These are phyloP conservation scores for Xylaria scruposa DNA, from an alignment of 495 filamentous ascomycete genomes.

Conservation along the genomic window DNA sequence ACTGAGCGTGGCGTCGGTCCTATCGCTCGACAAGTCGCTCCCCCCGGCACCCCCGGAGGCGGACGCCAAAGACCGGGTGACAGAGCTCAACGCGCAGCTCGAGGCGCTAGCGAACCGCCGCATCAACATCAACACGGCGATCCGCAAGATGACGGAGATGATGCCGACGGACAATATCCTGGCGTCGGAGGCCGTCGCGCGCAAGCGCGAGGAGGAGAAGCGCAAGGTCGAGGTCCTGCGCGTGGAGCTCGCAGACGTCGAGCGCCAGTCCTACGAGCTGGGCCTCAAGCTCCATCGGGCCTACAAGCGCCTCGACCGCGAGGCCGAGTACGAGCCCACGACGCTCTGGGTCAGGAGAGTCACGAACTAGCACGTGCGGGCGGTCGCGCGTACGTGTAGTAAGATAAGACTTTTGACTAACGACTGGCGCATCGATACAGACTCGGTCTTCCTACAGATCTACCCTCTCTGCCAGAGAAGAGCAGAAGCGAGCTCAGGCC, in stretches of 20 bases:
- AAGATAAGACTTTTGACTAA: background rate
- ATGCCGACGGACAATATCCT: constrained; percentile 61
- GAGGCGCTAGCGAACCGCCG: constrained; percentile 69
- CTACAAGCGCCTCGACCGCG: constrained; percentile 74
- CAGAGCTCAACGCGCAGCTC: constrained; percentile 69
- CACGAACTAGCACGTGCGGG: constrained; percentile 41
- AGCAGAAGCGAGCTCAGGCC: background rate
- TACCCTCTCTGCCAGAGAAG: background rate
- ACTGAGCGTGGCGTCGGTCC: constrained; percentile 22
- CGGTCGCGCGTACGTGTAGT: background rate
- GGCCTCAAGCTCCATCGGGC: constrained; percentile 83
- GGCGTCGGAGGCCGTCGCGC: constrained; percentile 50
- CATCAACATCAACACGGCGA: constrained; percentile 72
- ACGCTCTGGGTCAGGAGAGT: constrained; percentile 83
- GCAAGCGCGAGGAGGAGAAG: constrained; percentile 70
- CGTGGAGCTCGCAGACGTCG: constrained; percentile 77
- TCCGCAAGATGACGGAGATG: constrained; percentile 73
- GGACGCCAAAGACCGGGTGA: constrained; percentile 64
- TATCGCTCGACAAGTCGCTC: constrained; percentile 61
- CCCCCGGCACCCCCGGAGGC: constrained; percentile 65
- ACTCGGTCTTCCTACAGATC: background rate
- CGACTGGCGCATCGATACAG: background rate
- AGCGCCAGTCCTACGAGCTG: constrained; percentile 82
- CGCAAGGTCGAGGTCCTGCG: constrained; percentile 72
- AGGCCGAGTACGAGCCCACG: constrained; percentile 68